Base-by-base conservation (phyloP, 768 basidiomycete genomes). In the Gloeostereum incarnatum region DNA sequence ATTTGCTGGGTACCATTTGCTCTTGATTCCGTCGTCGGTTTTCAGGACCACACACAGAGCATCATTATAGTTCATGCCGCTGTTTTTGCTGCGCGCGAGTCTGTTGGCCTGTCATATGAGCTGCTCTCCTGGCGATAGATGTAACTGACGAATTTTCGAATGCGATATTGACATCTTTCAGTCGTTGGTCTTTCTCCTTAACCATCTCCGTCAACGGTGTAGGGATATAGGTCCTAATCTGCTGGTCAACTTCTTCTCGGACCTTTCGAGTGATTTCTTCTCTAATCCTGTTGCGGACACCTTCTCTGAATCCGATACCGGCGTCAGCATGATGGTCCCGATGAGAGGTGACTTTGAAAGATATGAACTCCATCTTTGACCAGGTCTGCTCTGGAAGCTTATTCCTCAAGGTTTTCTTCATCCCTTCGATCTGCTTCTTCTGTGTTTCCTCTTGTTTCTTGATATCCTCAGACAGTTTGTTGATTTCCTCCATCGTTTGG, bases 71-170 rank as follows among this genome's bases (percentile, higher is more conserved):
- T 68, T 58, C 14, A 77, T 48, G 16, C 45, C 53, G 6, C 72
- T 61, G 49, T 79, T 77, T 13, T 48, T 52, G n/a, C 61, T 60
- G 33, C 75, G 62, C 19, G 75, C 68, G 42, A 68, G 58, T 2
- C 76, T 78, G 43, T 3, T 18, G 3, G 36, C 7, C 31, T 19
- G 24, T 26, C 26, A 38, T 25, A n/a, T 43, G 7, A 27, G 11
- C 34, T 26, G 31, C 10, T 24, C 20, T 31, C 16, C 24, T 38
- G 22, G 25, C 13, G 13, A 36, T 22, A n/a, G 13, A 10, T 17
- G 5, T 3, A 16, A 65, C 72, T 45, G 44, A 79, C 78, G 75
- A 75, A 54, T 79, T 80, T 10, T 35, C 45, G 17, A 74, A 50
- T 7, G 73, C 69, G 22, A 59, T 55, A 42, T 60, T 61, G 32